Base-by-base conservation (phyloP, 129 eudicot species). In the Artemisia tridentata region DNA sequence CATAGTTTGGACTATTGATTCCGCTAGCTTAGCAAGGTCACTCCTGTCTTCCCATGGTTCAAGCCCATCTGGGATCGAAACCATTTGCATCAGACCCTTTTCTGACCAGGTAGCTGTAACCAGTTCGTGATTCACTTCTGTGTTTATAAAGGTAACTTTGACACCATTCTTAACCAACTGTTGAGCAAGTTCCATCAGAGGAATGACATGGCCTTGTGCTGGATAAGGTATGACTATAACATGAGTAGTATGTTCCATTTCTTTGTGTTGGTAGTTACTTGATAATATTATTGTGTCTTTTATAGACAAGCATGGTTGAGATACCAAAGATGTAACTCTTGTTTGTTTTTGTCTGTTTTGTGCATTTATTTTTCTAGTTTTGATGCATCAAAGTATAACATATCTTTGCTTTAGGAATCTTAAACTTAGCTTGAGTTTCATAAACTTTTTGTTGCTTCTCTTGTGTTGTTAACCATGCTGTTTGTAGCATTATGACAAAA, bases 161-260 rank as follows among this genome's bases (percentile, higher is more conserved):
- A 82, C 61, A 48, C 87, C 87, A 3, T 67, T 73, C 17, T 41
- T 52, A 69, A 82, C 85, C 55, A 86, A 69, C 27, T 77, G 45
- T 58, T 72, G 76, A n/a, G 72, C 55, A 29, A 82, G 34, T 18
- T 80, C 84, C 72, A 85, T 53, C 45, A 85, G 82, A 4, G 87
- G 90, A 45, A 48, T 82, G n/a, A 82, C 84, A 72, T 82, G 90
- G 54, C 87, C 84, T 67, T 82, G 87, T n/a, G 83, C 84, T 15
- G 86, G 86, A 68, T 69, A 85, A 50, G 89, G 82, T 75, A 81
- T 83, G n/a, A 62, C 84, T 20, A 81, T 27, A 18, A 72, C 80
- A 64, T 75, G 86, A 69, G 14, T 1, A 7, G 10, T 54, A n/a
- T 17, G 54, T 2, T 31, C 64, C 74, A 53, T 54, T 18, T 69